Base-by-base conservation (phyloP, 2,329 filamentous ascomycete species). In the Neofusicoccum umdonicola region DNA sequence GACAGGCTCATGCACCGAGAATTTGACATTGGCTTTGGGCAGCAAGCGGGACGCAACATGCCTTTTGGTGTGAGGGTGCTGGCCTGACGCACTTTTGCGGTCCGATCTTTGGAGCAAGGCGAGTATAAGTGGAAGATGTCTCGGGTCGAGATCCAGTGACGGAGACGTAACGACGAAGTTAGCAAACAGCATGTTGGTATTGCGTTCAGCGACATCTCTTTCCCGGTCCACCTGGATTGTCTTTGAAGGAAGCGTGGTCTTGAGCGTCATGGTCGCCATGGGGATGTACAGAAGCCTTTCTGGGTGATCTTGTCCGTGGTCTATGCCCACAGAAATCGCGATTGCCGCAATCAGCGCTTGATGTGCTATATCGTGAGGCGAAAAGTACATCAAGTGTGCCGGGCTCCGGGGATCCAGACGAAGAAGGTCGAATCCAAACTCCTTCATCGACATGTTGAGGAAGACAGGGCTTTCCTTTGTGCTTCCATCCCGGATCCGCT, bases 371-470 rank as follows among this genome's bases (percentile, higher is more conserved):
- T 97, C 95, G 67, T 92, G 90, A 22, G 90, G 88, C 2, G 93
- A 91, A 74, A 99, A 99, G 78, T 99, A 98, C 95, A 98, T 99
- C 68, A 95, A 88, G 82, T 99, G 95, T 0, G 94, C 93, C 0
- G 95, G 93, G 15, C 93, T 97, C 71, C 92, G 94, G 47, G 92
- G 90, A 74, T 99, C 94, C 63, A 99, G 85, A 22, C 94, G 88
- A 74, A 98, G 90, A 45, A 99, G 82, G 73, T 99, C 95, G 73
- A 99, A 86, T 66, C 94, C 94, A 47, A 99, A 88, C 75, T 99
- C 96, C 76, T 99, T 98, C 86, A 97, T 96, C 6, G 94, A 93
- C 50, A 93, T 85, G 72, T 94, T 97, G 66, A 97, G 83, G 66
- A 90, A 87, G 7, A 97, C 85, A 3, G 92, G 89, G 42, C 48